These are phyloP conservation scores for Plantago ovata DNA, from an alignment of 257 asterid genomes.

Conservation along the genomic window DNA sequence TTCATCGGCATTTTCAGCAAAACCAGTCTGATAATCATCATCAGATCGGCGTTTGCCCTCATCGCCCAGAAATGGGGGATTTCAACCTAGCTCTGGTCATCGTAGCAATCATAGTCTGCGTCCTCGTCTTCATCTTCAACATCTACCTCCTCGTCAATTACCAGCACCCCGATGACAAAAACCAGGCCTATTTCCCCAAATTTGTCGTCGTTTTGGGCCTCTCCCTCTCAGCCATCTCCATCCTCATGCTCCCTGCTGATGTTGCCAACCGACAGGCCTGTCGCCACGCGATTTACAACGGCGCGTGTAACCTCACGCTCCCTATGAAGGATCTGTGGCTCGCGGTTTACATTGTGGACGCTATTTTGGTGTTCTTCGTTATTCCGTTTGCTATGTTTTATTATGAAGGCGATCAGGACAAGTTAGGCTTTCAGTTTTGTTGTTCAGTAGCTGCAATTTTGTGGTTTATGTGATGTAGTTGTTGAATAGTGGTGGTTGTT, in stretches of 20 bases:
- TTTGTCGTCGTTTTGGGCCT: slow-evolving; percentile 94
- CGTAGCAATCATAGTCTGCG: slow-evolving; percentile 82
- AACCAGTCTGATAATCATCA: background rate
- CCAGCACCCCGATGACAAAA: slow-evolving; percentile 96
- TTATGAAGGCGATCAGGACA: slow-evolving; percentile 98
- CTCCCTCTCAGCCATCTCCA: slow-evolving; percentile 91
- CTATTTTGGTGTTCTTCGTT: slow-evolving; percentile 80
- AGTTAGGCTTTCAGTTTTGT: slow-evolving; percentile 32
- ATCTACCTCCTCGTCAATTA: slow-evolving; percentile 82
- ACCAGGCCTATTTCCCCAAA: slow-evolving; percentile 98
- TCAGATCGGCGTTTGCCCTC: slow-evolving; percentile 24
- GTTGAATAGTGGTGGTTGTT: slow-evolving; percentile 3
- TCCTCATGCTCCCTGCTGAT: slow-evolving; percentile 95
- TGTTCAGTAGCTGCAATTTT: background rate
- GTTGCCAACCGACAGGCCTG: slow-evolving; percentile 98
- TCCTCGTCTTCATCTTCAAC: slow-evolving; percentile 77
- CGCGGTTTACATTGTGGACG: slow-evolving; percentile 76
- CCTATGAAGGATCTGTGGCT: slow-evolving; percentile 99
- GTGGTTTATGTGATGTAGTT: background rate
- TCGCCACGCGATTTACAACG: slow-evolving; percentile 86
- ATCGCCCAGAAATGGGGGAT: slow-evolving; percentile 75
- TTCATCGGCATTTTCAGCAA: background rate
- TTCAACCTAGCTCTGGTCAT: slow-evolving; percentile 90
- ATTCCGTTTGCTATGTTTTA: slow-evolving; percentile 97
- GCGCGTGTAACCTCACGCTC: slow-evolving; percentile 88